Percentiles rank a stretch among this genome's conserved stretches.
These are phyloP conservation scores for Diddensiella caesifluorescens DNA, from an alignment of 805 yeast species.

Conservation along the genomic window DNA sequence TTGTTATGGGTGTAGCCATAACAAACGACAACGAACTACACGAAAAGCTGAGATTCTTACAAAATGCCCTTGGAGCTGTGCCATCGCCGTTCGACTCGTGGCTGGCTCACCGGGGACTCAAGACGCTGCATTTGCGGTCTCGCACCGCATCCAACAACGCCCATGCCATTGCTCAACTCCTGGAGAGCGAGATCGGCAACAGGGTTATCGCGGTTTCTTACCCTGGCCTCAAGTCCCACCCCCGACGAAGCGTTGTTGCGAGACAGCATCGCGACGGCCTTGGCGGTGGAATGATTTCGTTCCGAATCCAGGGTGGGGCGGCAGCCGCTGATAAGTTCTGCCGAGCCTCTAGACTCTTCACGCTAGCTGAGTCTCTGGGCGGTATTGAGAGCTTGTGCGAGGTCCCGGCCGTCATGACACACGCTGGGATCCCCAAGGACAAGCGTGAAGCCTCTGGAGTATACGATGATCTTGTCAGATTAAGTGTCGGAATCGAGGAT, in stretches of 20 bases:
- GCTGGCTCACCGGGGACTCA: constrained; percentile 89
- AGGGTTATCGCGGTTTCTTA: constrained; percentile 66
- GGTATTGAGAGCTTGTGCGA: constrained; percentile 83
- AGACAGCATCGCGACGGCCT: constrained; percentile 77
- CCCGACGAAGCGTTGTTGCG: constrained; percentile 55
- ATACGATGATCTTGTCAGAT: constrained; percentile 72
- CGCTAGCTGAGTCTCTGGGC: constrained; percentile 86
- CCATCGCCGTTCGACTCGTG: constrained; percentile 89
- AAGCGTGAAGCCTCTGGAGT: constrained; percentile 78
- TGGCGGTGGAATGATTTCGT: constrained; percentile 91
- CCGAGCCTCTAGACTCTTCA: constrained; percentile 66
- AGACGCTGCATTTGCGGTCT: constrained; percentile 77
- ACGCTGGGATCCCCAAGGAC: constrained; percentile 78
- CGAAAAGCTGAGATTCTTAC: constrained; percentile 67
- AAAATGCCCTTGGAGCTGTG: constrained; percentile 82
- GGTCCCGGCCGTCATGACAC: constrained; percentile 90
- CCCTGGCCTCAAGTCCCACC: constrained; percentile 71
- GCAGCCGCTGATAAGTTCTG: constrained; percentile 70
- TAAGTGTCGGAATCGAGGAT: constrained; percentile 85
- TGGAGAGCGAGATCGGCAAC: constrained; percentile 37
- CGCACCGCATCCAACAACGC: constrained; percentile 66
- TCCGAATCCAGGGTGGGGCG: constrained; percentile 80
- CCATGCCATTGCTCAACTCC: constrained; percentile 59
- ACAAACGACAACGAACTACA: constrained; percentile 57
- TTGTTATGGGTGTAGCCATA: constrained; percentile 78